phyloP scores from a whole-genome alignment of 2,329 filamentous ascomycete genomes.

The Talaromyces sp. region DNA sequence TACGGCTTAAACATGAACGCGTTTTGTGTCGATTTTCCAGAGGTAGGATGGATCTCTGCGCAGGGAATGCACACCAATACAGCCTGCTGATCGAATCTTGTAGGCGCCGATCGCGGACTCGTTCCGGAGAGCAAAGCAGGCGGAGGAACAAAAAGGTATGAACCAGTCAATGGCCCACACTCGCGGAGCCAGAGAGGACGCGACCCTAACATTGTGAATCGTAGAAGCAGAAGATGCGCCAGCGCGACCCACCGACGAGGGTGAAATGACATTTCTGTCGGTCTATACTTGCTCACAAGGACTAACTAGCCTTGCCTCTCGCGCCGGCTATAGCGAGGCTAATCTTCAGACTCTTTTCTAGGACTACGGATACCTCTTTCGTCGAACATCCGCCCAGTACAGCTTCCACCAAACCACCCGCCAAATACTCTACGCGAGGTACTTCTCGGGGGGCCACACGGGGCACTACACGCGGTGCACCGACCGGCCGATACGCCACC shows the following conservation, averaged over 20 bases:
- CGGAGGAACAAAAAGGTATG: conserved; percentile 55
- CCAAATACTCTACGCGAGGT: conserved; percentile 34
- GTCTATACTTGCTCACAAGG: conserved; percentile 28
- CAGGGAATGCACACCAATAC: not conserved
- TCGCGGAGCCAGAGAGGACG: not conserved
- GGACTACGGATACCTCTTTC: conserved; percentile 89
- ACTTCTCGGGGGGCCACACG: conserved; percentile 31
- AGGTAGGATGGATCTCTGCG: conserved; percentile 56
- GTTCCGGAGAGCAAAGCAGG: conserved; percentile 68
- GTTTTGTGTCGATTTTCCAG: conserved; percentile 96
- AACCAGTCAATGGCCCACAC: not conserved
- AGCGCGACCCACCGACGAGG: conserved; percentile 50
- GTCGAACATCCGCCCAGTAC: conserved; percentile 74
- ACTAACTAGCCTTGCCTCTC: not conserved
- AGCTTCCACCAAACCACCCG: conserved; percentile 50
- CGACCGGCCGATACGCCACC: conserved; percentile 39
- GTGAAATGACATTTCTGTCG: conserved; percentile 84
- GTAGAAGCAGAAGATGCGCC: conserved; percentile 39
- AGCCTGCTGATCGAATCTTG: not conserved
- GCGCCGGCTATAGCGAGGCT: not conserved
- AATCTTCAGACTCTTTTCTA: conserved; percentile 38
- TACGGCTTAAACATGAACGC: conserved; percentile 99
- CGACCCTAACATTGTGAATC: conserved; percentile 16
- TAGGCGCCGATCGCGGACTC: conserved; percentile 79
- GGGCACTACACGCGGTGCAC: conserved; percentile 24